Evolutionary conservation across 768 basidiomycete species (phyloP), one percentile per base, ranked within the genome.

Genomic region (Lactarius psammicola): DNA sequence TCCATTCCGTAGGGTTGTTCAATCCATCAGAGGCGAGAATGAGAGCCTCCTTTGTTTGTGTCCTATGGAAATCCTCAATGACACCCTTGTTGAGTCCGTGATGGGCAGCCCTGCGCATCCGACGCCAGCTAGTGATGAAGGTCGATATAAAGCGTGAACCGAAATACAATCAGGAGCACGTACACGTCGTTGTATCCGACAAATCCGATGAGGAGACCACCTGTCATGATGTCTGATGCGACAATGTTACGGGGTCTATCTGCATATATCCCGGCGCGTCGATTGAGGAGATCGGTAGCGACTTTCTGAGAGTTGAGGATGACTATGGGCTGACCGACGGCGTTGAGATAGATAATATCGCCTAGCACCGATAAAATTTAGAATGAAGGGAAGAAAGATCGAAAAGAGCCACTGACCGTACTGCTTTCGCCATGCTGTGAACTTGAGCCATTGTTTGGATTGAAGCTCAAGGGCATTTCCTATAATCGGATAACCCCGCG

Each of bases 401-500:
- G 36, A 36, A 36, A 13, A 13, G 36, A 36, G 36, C 36, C 36
- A 49, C 66, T n/a, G 17, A 60, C 66, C 62, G 8, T 59, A 64
- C 6, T 59, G 17, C 56, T 67, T 63, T 30, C 42, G 51, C 57
- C 66, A 64, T 20, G 49, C 57, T 3, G 51, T 30, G 34, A 56
- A 67, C 49, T 46, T 62, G 28, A 64, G 53, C 53, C 62, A 67
- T 31, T 56, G 62, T 3, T 18, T 13, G 20, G 33, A 4, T 18
- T 9, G 33, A 1, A 64, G 17, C 26, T 56, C 44, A 4, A 56
- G 11, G 4, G 54, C 23, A 46, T 64, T 67, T 2, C 63, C 62
- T 38, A 64, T 51, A 36, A 67, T 46, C 3, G 63, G 66, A 9
- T 63, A 64, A 34, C 66, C 62, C 15, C 62, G 49, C 6, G 66